These are phyloP conservation scores for Mortierella sp. DNA, from an alignment of 371 early-diverging fungal genomes.

Conservation along the genomic window DNA sequence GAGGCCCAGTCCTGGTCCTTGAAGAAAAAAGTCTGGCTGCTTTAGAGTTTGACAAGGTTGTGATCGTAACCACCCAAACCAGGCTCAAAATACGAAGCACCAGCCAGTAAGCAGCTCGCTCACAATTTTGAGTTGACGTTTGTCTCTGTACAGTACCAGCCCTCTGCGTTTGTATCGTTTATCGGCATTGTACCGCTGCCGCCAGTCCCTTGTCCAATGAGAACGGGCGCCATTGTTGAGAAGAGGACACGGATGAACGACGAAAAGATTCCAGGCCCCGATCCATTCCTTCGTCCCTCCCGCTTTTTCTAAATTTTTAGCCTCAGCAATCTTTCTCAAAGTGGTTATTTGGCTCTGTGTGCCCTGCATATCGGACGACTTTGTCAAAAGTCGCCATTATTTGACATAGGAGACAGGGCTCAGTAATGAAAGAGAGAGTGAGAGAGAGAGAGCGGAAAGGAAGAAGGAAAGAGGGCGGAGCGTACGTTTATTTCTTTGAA, in stretches of 20 bases:
- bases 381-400: neutral
- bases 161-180: neutral
- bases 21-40: neutral
- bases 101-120: neutral
- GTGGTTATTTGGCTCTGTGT: neutral
- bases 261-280: constrained; percentile 9
- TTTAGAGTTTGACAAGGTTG: constrained; percentile 3
- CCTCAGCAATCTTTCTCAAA: neutral
- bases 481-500: no score
- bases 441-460: neutral
- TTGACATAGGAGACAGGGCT: neutral
- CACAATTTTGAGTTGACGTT: neutral
- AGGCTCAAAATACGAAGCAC: neutral
- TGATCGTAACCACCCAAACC: neutral
- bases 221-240: neutral
- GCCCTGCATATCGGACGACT: neutral
- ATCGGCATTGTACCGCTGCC: neutral
- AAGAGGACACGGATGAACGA: neutral
- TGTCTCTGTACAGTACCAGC: neutral
- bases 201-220: neutral
- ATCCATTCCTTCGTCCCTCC: neutral
- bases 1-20: neutral
- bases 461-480: neutral
- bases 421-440: neutral
- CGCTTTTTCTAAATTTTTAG: neutral